phyloP scores from a whole-genome alignment of 768 basidiomycete genomes.

The Suillus hirtellus region DNA sequence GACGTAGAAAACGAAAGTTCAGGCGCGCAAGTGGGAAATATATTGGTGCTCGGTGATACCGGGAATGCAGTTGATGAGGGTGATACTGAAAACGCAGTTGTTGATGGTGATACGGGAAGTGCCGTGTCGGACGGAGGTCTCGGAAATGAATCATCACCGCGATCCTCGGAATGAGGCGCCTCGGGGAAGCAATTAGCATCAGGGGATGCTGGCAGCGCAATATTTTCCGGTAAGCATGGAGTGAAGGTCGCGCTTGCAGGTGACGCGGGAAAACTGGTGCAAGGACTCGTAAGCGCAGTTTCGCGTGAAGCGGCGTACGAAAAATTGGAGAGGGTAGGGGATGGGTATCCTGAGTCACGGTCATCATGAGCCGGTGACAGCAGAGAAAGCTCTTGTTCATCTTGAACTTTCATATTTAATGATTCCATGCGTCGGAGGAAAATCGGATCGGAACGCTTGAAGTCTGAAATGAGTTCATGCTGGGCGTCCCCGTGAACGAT shows the following conservation, averaged over 20 bases:
- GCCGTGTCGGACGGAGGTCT: slow-evolving; percentile 12
- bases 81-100: slow-evolving; percentile 14
- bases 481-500: slow-evolving; percentile 31
- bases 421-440: slow-evolving; percentile 10
- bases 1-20: neutral
- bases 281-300: slow-evolving; percentile 26
- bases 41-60: slow-evolving; percentile 8
- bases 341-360: slow-evolving; percentile 26
- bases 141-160: slow-evolving; percentile 4
- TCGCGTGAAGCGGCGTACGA: slow-evolving; percentile 29
- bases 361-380: slow-evolving; percentile 20
- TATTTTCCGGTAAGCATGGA: slow-evolving; percentile 24
- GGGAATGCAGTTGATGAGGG: slow-evolving; percentile 4
- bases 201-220: slow-evolving; percentile 29
- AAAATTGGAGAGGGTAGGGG: slow-evolving; percentile 31
- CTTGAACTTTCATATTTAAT: neutral
- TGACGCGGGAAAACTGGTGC: slow-evolving; percentile 23
- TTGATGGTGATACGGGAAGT: neutral
- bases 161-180: neutral
- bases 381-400: slow-evolving; percentile 22
- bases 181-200: slow-evolving; percentile 15
- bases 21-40: neutral
- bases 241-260: slow-evolving; percentile 23
- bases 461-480: slow-evolving; percentile 25
- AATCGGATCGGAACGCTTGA: slow-evolving; percentile 10